A percentile compares a stretch with the other conserved stretches of the same genome.
These are phyloP conservation scores for Arthrobotrys megalospora DNA, from an alignment of 2,329 filamentous ascomycete genomes.

Conservation along the genomic window DNA sequence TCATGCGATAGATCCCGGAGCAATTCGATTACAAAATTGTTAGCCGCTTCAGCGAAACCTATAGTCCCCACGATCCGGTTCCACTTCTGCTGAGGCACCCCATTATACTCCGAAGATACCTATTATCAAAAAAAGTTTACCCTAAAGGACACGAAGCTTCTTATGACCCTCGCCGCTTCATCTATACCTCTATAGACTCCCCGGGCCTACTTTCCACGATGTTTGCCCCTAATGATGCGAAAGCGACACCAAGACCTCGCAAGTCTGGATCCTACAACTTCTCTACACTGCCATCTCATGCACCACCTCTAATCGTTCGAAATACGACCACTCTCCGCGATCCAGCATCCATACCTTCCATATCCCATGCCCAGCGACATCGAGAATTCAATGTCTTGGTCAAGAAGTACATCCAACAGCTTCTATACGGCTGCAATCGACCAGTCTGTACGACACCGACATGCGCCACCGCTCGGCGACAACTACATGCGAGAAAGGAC, in stretches of 20 bases:
- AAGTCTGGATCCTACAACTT: slow-evolving; percentile 42
- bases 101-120: slow-evolving; percentile 10
- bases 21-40: slow-evolving; percentile 11
- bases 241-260: slow-evolving; percentile 37
- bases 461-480: slow-evolving; percentile 83
- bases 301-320: slow-evolving; percentile 48
- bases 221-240: slow-evolving; percentile 36
- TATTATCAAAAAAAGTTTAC: not conserved
- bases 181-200: not conserved
- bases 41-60: slow-evolving; percentile 8
- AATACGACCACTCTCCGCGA: slow-evolving; percentile 49
- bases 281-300: slow-evolving; percentile 46
- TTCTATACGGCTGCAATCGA: slow-evolving; percentile 84
- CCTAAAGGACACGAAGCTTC: not conserved
- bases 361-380: slow-evolving; percentile 40
- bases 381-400: slow-evolving; percentile 53
- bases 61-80: not conserved
- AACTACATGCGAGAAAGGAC: slow-evolving; percentile 71
- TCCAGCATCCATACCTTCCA: slow-evolving; percentile 40
- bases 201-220: slow-evolving; percentile 17
- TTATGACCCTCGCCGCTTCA: slow-evolving; percentile 19
- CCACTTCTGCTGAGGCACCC: not conserved
- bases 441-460: slow-evolving; percentile 80
- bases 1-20: slow-evolving; percentile 39
- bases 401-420: slow-evolving; percentile 81